Evolutionary conservation across 495 filamentous ascomycete species (phyloP).

Genomic region (Aspergillus haitiensis): DNA sequence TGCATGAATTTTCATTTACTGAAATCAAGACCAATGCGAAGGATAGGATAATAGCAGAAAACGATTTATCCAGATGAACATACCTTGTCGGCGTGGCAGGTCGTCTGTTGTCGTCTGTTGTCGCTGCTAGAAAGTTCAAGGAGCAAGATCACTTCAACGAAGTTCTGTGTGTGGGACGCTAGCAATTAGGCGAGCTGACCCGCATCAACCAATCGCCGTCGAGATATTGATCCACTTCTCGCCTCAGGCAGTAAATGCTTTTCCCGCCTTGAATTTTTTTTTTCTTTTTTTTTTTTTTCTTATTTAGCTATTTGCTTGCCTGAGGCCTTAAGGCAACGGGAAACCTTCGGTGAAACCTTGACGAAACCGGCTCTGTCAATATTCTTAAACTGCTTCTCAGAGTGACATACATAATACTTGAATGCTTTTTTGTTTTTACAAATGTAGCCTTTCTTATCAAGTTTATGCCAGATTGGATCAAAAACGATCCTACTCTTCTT

Average conservation of each 20-base stretch:
- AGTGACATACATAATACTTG: no score
- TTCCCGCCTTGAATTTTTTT: neutral
- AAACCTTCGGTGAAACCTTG: neutral
- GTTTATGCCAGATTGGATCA: no score
- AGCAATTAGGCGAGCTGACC: conserved; percentile 45
- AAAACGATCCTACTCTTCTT: neutral
- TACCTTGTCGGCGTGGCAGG: conserved; percentile 55
- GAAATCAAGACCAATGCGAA: neutral
- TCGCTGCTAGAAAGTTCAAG: conserved; percentile 46
- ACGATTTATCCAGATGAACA: conserved; percentile 18
- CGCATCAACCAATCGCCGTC: conserved; percentile 18
- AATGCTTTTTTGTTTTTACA: no score
- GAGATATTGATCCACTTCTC: neutral
- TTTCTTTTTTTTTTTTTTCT: conserved; percentile 1
- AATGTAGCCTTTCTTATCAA: no score
- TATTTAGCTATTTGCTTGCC: neutral
- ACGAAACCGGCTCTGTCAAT: neutral
- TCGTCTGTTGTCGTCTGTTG: conserved; percentile 52
- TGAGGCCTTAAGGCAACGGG: neutral
- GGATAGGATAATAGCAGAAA: neutral
- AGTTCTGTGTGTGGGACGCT: conserved; percentile 51
- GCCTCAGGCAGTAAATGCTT: conserved; percentile 18
- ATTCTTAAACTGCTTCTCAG: no score
- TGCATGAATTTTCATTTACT: neutral
- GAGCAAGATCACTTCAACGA: conserved; percentile 36